Evolutionary conservation across 768 basidiomycete genomes (phyloP), one percentile per base, ranked within the genome.

Genomic region (Amanita pseudoporphyria): DNA sequence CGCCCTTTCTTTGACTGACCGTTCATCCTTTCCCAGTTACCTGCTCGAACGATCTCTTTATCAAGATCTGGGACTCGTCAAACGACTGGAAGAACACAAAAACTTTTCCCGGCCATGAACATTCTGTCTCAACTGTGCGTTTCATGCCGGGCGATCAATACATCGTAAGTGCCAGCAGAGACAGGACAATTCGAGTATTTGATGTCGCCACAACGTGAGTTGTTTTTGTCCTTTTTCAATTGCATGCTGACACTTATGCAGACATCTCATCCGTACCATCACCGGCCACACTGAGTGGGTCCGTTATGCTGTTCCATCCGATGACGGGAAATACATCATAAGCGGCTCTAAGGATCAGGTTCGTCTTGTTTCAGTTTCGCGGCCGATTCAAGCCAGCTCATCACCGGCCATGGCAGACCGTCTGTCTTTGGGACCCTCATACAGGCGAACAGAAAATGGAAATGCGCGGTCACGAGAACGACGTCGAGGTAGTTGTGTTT

Each of bases 311-410:
- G 59, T 76, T 37, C 82, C 83, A 5, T 82, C 79, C 10, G 72
- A 73, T 39, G 91, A 94, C 58, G 88, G 87, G 21, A 73, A 76
- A 54, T 68, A 86, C 56, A 67, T 91, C 33, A 77, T 84, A 26
- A 92, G 85, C 60, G 84, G 85, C 52, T 91, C 87, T 14, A 89
- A 84, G 60, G 92, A 94, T 66, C 88, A 93, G 60, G 92, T 91
- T 60, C 39, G 78, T 62, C 30, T 26, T 6, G 12, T 56, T 32
- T 44, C 24, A 4, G 40, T 10, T 21, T 28, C 3, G 16, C 26
- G 6, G 6, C 26, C n/a, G 45, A 12, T 31, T 54, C 2, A 42
- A 3, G 12, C 41, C 31, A 24, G 21, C 31, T 49, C 13, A 60
- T 59, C 31, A 54, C 53, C 40, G 36, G 54, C 31, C 52, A 51